These are phyloP conservation scores for Isabelozyma gotoi DNA, from an alignment of 805 yeast species.

Conservation along the genomic window DNA sequence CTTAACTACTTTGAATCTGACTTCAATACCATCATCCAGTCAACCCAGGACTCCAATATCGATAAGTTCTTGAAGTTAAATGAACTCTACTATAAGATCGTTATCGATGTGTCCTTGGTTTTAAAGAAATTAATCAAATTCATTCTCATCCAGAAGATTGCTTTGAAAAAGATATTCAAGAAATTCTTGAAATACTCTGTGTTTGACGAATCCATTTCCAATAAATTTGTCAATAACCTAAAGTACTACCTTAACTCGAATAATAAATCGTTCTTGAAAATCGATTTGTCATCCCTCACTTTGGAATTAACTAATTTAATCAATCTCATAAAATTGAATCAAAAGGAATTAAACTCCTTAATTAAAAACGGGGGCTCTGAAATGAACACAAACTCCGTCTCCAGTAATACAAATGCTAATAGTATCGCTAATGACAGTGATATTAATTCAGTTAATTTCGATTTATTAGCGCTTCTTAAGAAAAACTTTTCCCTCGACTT, in stretches of 20 bases:
- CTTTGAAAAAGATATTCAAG: slow-evolving; percentile 69
- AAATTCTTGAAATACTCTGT: slow-evolving; percentile 54
- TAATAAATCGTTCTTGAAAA: slow-evolving; percentile 56
- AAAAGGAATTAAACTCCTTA: too few relatives aligned
- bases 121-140: slow-evolving; percentile 70
- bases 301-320: slow-evolving; percentile 48
- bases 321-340: slow-evolving; percentile 12
- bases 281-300: slow-evolving; percentile 62
- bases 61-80: slow-evolving; percentile 16
- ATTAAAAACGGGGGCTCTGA: not conserved
- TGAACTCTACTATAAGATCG: slow-evolving; percentile 30
- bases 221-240: slow-evolving; percentile 24
- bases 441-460: slow-evolving; percentile 20
- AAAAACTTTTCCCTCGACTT: slow-evolving; percentile 36
- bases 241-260: slow-evolving; percentile 38
- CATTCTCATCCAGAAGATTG: slow-evolving; percentile 71
- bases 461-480: slow-evolving; percentile 28
- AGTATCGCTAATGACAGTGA: not conserved
- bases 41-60: slow-evolving; percentile 1
- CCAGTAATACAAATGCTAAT: not conserved
- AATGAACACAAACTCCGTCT: not conserved
- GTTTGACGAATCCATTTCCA: slow-evolving; percentile 17
- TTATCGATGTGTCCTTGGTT: slow-evolving; percentile 41
- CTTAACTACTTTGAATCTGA: slow-evolving; percentile 28
- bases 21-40: slow-evolving; percentile 5